Percentiles rank a stretch among this genome's conserved stretches.
These are phyloP conservation scores for Backusella parvicylindrica DNA, from an alignment of 192 early-diverging fungal genomes.

Conservation along the genomic window DNA sequence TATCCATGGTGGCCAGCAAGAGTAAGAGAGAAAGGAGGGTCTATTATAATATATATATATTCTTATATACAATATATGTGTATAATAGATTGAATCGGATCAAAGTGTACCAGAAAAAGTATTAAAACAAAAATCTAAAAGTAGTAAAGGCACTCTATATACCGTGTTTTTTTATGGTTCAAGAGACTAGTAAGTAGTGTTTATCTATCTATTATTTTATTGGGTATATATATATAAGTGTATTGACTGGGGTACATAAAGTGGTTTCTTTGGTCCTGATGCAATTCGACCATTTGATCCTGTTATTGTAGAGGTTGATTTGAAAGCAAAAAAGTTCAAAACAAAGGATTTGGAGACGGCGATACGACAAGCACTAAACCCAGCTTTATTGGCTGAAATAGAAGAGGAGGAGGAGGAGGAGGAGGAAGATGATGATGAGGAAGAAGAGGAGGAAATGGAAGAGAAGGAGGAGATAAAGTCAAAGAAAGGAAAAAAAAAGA, in stretches of 20 bases:
- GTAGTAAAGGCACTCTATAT: conserved; percentile 28
- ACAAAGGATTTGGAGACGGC: conserved; percentile 33
- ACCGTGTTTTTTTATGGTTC: conserved; percentile 43
- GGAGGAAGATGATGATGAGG: conserved; percentile 12
- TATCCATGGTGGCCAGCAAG: conserved; percentile 64
- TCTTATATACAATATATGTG: not conserved
- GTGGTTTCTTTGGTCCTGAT: conserved; percentile 41
- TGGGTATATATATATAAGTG: not conserved
- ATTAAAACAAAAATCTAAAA: conserved; percentile 35
- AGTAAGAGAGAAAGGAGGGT: conserved; percentile 35
- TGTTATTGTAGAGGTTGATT: conserved; percentile 21
- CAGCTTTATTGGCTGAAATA: conserved; percentile 2
- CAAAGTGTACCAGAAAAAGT: conserved; percentile 29
- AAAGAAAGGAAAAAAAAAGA: not conserved
- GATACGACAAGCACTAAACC: conserved; percentile 31
- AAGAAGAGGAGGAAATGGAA: not conserved
- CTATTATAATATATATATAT: not conserved
- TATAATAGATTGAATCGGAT: conserved; percentile 39
- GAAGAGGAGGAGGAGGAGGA: conserved; percentile 17
- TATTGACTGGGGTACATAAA: not conserved
- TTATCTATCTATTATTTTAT: not conserved
- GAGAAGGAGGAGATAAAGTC: not conserved
- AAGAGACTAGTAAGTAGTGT: conserved; percentile 41
- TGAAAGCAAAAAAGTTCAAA: conserved; percentile 39
- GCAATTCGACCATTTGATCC: conserved; percentile 34